Percentiles rank a stretch among this genome's conserved stretches.
Evolutionary conservation across 2,329 filamentous ascomycete genomes (phyloP).

Genomic region (Claviceps africana): DNA sequence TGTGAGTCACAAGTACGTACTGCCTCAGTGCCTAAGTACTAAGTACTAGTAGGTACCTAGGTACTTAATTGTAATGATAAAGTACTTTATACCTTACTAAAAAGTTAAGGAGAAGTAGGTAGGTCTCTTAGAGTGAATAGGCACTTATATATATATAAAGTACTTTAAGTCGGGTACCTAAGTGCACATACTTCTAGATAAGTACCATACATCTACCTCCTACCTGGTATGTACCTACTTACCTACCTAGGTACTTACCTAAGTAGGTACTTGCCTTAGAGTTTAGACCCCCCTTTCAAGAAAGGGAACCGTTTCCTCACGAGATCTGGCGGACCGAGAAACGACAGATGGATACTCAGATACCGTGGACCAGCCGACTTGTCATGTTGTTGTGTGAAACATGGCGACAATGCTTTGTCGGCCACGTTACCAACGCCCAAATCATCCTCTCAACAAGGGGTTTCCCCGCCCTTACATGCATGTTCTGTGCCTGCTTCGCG

Average conservation of each 20-base stretch:
- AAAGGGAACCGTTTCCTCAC: background rate
- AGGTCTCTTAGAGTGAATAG: no score
- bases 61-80: background rate
- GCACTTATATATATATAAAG: background rate
- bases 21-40: no score
- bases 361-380: background rate
- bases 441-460: background rate
- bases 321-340: background rate
- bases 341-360: background rate
- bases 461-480: no score
- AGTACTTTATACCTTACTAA: no score
- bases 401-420: background rate
- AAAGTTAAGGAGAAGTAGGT: no score
- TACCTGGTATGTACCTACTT: background rate
- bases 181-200: no score
- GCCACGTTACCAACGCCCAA: background rate
- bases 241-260: background rate
- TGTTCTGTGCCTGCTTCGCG: no score
- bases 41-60: no score
- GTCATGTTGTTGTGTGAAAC: background rate
- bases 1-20: no score
- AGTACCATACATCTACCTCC: no score
- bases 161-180: no score
- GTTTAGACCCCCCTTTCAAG: conserved; percentile 2
- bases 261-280: no score